Percentiles rank a stretch among this genome's conserved stretches.
Evolutionary conservation across 1,284 basidiomycete species (phyloP).

Genomic region (Cutaneotrichosporon dermatis): DNA sequence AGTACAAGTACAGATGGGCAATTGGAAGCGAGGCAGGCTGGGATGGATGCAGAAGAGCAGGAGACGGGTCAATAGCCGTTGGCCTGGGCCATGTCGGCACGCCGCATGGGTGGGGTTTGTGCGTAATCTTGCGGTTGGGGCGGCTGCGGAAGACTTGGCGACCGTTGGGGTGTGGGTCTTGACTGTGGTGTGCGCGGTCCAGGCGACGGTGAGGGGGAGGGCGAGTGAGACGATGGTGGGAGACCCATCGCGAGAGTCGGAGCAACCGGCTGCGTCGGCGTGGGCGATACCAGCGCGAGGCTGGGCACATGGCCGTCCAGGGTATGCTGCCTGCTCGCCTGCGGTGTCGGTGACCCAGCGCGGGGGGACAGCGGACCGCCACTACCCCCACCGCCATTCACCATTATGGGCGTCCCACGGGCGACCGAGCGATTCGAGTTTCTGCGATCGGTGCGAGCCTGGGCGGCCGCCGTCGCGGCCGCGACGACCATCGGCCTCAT

Average conservation of each 20-base stretch:
- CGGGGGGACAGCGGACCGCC: not conserved
- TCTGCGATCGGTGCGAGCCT: constrained; percentile 2
- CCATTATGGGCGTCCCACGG: too few relatives aligned
- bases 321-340: not conserved
- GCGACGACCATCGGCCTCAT: not conserved
- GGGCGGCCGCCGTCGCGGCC: constrained; percentile 5
- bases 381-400: too few relatives aligned
- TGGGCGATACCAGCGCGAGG: not conserved
- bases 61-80: not conserved
- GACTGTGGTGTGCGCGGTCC: not conserved
- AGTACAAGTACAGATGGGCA: constrained; percentile 5
- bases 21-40: too few relatives aligned
- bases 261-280: not conserved
- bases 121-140: not conserved
- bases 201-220: not conserved
- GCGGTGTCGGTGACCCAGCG: not conserved
- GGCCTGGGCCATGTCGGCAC: not conserved
- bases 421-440: not conserved
- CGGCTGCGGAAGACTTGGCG: not conserved
- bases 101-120: not conserved
- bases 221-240: not conserved
- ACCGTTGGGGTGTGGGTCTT: not conserved
- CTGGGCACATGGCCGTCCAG: not conserved
- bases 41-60: too few relatives aligned
- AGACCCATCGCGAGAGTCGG: too few relatives aligned